Evolutionary conservation across 2,329 filamentous ascomycete genomes (phyloP).

Genomic region (Sarocladiaceae sp.): DNA sequence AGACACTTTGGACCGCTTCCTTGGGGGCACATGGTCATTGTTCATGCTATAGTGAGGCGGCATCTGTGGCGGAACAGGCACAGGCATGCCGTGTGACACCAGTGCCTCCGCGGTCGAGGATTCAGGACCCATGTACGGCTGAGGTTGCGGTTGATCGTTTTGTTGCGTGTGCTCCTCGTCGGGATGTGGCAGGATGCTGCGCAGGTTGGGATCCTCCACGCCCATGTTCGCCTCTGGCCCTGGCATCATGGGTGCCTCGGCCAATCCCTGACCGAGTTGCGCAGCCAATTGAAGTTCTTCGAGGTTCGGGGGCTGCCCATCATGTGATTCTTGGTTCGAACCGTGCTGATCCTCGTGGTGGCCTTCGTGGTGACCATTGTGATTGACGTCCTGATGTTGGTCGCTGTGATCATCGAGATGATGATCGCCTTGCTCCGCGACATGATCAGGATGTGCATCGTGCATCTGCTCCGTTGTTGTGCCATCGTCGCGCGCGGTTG

Average conservation of each 20-base stretch:
- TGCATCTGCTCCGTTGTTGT: constrained; percentile 23
- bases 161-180: constrained; percentile 27
- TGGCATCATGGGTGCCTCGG: constrained; percentile 41
- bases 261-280: constrained; percentile 49
- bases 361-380: constrained; percentile 5
- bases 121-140: constrained; percentile 31
- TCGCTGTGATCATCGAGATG: constrained; percentile 26
- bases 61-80: constrained; percentile 30
- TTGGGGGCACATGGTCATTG: constrained; percentile 54
- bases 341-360: constrained; percentile 16
- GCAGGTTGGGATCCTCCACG: constrained; percentile 32
- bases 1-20: constrained; percentile 80
- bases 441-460: not conserved
- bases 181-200: constrained; percentile 37
- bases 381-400: not conserved
- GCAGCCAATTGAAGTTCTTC: constrained; percentile 54
- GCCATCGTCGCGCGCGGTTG: constrained; percentile 27
- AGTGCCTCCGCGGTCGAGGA: constrained; percentile 29
- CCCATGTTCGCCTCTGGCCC: constrained; percentile 38
- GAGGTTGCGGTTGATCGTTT: constrained; percentile 15
- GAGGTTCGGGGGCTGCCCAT: constrained; percentile 37
- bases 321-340: constrained; percentile 28
- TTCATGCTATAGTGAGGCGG: constrained; percentile 35
- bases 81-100: constrained; percentile 28
- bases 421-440: not conserved